Percentiles rank a stretch among this genome's conserved stretches.
These are phyloP conservation scores for Ehretia macrophylla DNA, from an alignment of 257 asterid genomes.

Conservation along the genomic window DNA sequence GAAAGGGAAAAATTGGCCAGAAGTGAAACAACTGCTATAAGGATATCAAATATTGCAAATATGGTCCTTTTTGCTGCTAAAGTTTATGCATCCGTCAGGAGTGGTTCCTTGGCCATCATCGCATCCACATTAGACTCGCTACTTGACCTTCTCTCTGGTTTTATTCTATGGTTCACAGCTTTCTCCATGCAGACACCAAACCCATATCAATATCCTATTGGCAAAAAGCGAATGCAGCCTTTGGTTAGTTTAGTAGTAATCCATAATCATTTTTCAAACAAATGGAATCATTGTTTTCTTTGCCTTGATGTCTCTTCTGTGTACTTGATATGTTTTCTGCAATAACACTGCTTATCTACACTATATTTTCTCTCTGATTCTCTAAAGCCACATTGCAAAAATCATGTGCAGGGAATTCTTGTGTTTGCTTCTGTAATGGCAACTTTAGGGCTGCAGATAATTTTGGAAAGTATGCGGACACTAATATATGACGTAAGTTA, in stretches of 20 bases:
- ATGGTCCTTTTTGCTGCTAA: conserved; percentile 53
- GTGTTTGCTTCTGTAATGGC: conserved; percentile 64
- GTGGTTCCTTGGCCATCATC: conserved; percentile 52
- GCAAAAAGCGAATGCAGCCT: conserved; percentile 60
- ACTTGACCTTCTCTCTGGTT: conserved; percentile 51
- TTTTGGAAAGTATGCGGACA: conserved; percentile 45
- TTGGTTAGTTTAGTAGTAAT: conserved; percentile 36
- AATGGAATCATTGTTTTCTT: neutral
- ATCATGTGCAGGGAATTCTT: conserved; percentile 46
- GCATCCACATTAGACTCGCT: conserved; percentile 55
- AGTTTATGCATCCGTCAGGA: conserved; percentile 45
- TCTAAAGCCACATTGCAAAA: conserved; percentile 3
- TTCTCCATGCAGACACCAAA: conserved; percentile 51
- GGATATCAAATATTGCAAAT: conserved; percentile 48
- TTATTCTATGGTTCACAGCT: conserved; percentile 54
- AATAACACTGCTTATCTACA: neutral
- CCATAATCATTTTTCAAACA: neutral
- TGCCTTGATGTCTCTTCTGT: neutral
- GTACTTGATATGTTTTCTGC: neutral
- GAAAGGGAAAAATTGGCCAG: conserved; percentile 43
- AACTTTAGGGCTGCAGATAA: conserved; percentile 51
- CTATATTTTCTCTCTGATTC: neutral
- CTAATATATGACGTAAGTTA: conserved; percentile 37
- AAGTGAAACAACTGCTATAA: conserved; percentile 48
- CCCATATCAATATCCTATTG: conserved; percentile 51